Conservation (phyloP, 495 filamentous ascomycete species). For the Copromyces sp. region DNA sequence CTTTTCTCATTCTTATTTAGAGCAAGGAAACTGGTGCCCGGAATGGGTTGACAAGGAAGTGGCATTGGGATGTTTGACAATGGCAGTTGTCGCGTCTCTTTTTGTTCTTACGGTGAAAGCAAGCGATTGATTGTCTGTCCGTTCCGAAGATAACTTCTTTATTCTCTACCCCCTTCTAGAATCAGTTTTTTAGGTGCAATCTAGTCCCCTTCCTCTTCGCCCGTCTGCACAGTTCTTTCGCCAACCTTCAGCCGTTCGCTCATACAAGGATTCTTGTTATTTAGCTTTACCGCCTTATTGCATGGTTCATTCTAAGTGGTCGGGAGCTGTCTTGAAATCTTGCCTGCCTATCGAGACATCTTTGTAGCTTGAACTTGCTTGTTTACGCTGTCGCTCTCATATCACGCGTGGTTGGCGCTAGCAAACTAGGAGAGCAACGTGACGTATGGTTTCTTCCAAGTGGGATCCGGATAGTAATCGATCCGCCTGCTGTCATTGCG, state of each 20-base stretch:
- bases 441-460: neutral
- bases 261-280: neutral
- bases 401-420: neutral
- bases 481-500: no score
- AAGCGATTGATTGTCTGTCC: no score
- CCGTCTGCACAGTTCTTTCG: neutral
- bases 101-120: no score
- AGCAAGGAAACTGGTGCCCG: no score
- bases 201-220: neutral
- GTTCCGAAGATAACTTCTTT: neutral
- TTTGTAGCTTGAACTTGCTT: neutral
- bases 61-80: no score
- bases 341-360: neutral
- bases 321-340: neutral
- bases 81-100: no score
- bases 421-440: neutral
- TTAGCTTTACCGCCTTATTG: neutral
- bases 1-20: no score
- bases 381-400: neutral
- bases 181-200: neutral
- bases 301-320: neutral
- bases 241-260: neutral
- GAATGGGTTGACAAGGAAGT: no score
- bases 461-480: neutral
- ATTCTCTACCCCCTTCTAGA: neutral